Percentiles rank a stretch among this genome's conserved stretches.
These are phyloP conservation scores for Phytomonas serpens DNA, from an alignment of 208 protist species.

Conservation along the genomic window DNA sequence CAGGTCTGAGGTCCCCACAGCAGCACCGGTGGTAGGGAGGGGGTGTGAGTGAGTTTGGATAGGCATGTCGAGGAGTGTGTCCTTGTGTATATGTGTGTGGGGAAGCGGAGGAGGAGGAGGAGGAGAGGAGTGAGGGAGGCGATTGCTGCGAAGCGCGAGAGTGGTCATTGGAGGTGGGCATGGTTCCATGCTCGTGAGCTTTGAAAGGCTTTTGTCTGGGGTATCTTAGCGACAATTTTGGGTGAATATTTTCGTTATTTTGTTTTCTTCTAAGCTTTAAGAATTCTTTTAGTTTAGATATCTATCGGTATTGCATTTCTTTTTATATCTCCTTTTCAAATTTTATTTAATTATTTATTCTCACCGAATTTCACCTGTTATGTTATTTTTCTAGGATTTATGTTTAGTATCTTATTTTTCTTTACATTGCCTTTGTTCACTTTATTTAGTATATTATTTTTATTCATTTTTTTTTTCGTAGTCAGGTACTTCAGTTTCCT, in stretches of 20 bases:
- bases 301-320: constrained; percentile 7
- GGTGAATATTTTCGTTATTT: neutral
- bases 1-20: neutral
- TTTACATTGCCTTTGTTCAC: neutral
- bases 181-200: neutral
- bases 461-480: neutral
- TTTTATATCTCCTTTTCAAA: neutral
- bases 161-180: neutral
- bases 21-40: neutral
- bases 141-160: neutral
- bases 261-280: neutral
- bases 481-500: neutral
- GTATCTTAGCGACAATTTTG: neutral
- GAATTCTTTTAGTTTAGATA: constrained; percentile 1
- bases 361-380: neutral
- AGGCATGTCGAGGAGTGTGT: constrained; percentile 1
- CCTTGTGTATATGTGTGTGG: neutral
- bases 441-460: neutral
- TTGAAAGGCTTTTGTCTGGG: neutral
- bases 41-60: neutral
- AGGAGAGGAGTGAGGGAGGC: neutral
- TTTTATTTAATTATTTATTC: constrained; percentile 9
- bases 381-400: neutral
- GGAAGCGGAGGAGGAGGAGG: neutral
- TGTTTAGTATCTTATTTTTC: neutral